Conservation (phyloP, 352 stramenopile genomes). For the Phytophthora pistaciae region DNA sequence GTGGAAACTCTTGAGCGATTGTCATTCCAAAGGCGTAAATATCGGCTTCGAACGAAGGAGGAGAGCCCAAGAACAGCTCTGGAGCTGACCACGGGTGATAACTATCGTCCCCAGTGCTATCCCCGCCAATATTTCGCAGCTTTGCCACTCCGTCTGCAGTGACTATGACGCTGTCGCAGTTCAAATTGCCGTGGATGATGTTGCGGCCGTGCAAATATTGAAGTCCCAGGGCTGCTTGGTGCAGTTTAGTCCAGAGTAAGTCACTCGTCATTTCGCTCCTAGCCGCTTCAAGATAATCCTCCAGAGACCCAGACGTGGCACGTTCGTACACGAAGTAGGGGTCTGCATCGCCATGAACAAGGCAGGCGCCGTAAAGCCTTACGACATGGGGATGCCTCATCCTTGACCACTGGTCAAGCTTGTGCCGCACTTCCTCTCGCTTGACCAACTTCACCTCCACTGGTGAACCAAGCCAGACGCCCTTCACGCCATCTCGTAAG, state of each 20-base stretch:
- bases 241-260: constrained; percentile 22
- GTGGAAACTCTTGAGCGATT: constrained; percentile 6
- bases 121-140: constrained; percentile 15
- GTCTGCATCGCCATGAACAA: neutral
- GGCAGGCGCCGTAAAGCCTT: constrained; percentile 25
- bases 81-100: constrained; percentile 5
- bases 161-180: constrained; percentile 26
- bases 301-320: constrained; percentile 3
- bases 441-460: constrained; percentile 10
- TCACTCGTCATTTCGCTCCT: neutral
- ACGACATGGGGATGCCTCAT: constrained; percentile 28
- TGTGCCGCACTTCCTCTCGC: constrained; percentile 14
- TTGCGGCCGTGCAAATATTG: constrained; percentile 35
- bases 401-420: constrained; percentile 23
- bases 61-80: constrained; percentile 9
- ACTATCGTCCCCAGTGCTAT: neutral
- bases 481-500: neutral
- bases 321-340: constrained; percentile 27
- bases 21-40: constrained; percentile 5
- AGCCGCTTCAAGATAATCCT: neutral
- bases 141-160: constrained; percentile 17
- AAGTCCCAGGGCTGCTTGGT: constrained; percentile 33
- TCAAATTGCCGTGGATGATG: constrained; percentile 26
- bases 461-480: constrained; percentile 9
- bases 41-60: constrained; percentile 12